These are phyloP conservation scores for Gaultheria prostrata DNA, from an alignment of 148 eudicot genomes.

Conservation along the genomic window DNA sequence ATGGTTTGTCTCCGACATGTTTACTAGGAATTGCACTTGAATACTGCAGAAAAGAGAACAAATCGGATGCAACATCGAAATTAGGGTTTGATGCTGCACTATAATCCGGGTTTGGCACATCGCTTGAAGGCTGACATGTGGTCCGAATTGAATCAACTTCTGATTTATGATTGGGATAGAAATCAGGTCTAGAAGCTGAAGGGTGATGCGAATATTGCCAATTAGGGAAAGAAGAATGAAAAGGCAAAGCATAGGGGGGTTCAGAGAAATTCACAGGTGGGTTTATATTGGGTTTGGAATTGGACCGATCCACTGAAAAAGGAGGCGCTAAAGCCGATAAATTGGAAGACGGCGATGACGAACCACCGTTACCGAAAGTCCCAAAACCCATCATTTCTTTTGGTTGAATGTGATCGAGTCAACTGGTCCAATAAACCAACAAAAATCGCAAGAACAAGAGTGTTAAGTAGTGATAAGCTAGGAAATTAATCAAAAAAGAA, in stretches of 20 bases:
- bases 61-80: conserved; percentile 23
- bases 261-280: conserved; percentile 38
- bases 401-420: background rate
- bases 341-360: conserved; percentile 58
- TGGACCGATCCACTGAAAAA: conserved; percentile 63
- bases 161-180: conserved; percentile 16
- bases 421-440: conserved; percentile 24
- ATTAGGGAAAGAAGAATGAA: conserved; percentile 35
- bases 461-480: conserved; percentile 8
- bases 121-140: conserved; percentile 26
- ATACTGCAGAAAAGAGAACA: conserved; percentile 38
- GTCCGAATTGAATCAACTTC: conserved; percentile 36
- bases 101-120: conserved; percentile 22
- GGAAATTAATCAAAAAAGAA: background rate
- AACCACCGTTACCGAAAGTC: conserved; percentile 46
- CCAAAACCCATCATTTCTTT: conserved; percentile 57
- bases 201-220: conserved; percentile 49
- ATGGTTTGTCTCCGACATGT: conserved; percentile 42
- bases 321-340: conserved; percentile 89
- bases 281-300: conserved; percentile 46
- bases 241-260: conserved; percentile 36
- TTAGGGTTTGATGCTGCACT: conserved; percentile 31
- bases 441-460: conserved; percentile 4
- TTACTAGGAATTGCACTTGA: conserved; percentile 26
- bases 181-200: conserved; percentile 37